Percentiles rank a stretch among this genome's conserved stretches.
Evolutionary conservation across 768 basidiomycete species (phyloP).

Genomic region (Tulasnella sp.): DNA sequence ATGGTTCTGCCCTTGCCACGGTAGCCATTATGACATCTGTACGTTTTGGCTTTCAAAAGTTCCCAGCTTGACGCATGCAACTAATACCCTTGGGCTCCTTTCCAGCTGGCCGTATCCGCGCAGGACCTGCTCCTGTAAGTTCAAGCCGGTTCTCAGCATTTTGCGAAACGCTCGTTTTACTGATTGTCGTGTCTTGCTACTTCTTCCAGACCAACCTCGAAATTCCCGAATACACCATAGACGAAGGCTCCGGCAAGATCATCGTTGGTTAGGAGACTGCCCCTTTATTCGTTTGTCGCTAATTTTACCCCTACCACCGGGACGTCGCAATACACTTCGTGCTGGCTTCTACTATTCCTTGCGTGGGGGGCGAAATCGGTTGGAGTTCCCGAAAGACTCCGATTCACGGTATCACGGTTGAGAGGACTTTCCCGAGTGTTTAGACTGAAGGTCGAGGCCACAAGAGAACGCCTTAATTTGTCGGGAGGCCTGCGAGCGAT

Average conservation of each 20-base stretch:
- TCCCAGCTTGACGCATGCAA: not conserved
- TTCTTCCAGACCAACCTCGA: slow-evolving; percentile 84
- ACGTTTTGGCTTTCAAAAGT: slow-evolving; percentile 42
- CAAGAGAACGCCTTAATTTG: too few species aligned
- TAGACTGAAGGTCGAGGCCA: too few species aligned
- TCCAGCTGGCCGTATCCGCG: slow-evolving; percentile 88
- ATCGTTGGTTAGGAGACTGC: slow-evolving; percentile 66
- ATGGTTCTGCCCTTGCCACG: slow-evolving; percentile 99
- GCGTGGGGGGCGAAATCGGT: too few species aligned
- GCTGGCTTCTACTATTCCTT: too few species aligned
- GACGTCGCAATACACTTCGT: not conserved
- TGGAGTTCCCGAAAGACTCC: too few species aligned
- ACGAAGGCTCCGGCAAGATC: slow-evolving; percentile 83
- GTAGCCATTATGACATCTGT: slow-evolving; percentile 98
- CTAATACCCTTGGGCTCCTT: slow-evolving; percentile 35
- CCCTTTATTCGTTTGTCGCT: not conserved
- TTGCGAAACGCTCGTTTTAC: not conserved
- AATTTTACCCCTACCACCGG: not conserved
- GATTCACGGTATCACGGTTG: too few species aligned
- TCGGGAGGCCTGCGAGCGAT: too few species aligned
- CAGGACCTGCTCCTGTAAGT: slow-evolving; percentile 93
- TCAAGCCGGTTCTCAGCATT: not conserved
- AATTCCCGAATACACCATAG: slow-evolving; percentile 86
- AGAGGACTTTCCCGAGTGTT: too few species aligned
- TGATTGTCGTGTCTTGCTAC: slow-evolving; percentile 32